Percentiles rank a stretch among this genome's conserved stretches.
phyloP scores from a whole-genome alignment of 1,284 basidiomycete genomes.

The Neotropicomus parvogracilis region DNA sequence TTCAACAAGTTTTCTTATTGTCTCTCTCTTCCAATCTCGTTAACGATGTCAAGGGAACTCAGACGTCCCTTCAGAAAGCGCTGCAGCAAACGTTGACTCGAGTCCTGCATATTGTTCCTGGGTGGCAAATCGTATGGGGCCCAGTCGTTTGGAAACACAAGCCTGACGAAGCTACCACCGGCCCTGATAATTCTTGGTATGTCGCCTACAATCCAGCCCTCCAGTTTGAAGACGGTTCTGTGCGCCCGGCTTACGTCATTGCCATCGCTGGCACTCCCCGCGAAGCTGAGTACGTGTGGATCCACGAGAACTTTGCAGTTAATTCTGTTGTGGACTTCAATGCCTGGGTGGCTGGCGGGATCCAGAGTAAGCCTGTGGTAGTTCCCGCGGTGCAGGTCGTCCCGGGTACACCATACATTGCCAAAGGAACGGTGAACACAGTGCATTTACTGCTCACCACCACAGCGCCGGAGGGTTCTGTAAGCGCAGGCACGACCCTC shows the following conservation, averaged over 20 bases:
- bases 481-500: not conserved
- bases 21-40: constrained; percentile 7
- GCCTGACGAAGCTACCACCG: not conserved
- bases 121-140: not conserved
- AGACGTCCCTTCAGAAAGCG: not conserved
- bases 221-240: not conserved
- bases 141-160: not conserved
- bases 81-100: not conserved
- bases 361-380: too few relatives aligned
- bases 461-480: too few relatives aligned
- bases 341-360: too few relatives aligned
- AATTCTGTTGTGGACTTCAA: too few relatives aligned
- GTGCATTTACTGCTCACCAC: not conserved
- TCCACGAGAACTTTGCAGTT: too few relatives aligned
- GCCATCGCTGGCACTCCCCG: not conserved
- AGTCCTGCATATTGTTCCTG: too few relatives aligned
- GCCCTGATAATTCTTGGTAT: not conserved
- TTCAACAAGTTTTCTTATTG: constrained; percentile 20
- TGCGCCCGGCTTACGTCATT: not conserved
- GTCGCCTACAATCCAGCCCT: not conserved
- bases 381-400: too few relatives aligned
- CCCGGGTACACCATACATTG: not conserved
- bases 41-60: not conserved
- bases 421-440: not conserved
- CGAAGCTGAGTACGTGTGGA: too few relatives aligned